A percentile compares a stretch with the other conserved stretches of the same genome.
Evolutionary conservation across 306 rosid genomes (phyloP).

Genomic region (Phaseolus lunatus): DNA sequence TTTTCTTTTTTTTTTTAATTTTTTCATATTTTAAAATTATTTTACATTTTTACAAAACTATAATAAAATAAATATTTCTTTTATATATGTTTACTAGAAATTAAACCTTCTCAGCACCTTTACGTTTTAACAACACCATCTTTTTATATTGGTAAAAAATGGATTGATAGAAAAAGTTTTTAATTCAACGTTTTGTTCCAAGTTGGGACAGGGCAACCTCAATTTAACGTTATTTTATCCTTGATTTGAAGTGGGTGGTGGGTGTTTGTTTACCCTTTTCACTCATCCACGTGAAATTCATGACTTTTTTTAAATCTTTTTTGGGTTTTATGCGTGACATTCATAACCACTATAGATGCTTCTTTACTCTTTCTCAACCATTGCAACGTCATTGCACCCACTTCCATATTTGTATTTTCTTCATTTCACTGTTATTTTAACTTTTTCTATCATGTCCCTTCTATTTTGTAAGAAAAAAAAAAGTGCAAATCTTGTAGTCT

Average conservation of each 20-base stretch:
- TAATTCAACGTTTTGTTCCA: neutral
- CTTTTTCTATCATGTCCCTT: neutral
- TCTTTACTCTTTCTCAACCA: conserved; percentile 6
- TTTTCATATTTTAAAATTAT: too few species aligned
- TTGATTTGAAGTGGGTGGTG: neutral
- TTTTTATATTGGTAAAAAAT: neutral
- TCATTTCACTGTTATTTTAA: neutral
- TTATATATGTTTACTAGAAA: neutral
- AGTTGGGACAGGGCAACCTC: neutral
- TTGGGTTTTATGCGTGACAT: conserved; percentile 31
- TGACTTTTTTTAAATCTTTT: conserved; percentile 13
- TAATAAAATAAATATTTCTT: too few species aligned
- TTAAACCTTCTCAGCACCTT: neutral
- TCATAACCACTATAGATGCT: conserved; percentile 30
- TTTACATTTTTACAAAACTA: neutral
- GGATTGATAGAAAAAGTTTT: neutral
- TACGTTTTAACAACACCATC: too few species aligned
- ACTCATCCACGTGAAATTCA: conserved; percentile 39
- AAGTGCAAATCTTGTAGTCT: too few species aligned
- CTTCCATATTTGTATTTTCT: neutral
- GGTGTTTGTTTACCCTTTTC: neutral
- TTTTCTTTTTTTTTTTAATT: neutral
- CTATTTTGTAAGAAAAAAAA: too few species aligned
- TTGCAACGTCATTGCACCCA: conserved; percentile 19
- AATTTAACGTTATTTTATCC: neutral